phyloP scores from a whole-genome alignment of 2,329 filamentous ascomycete genomes.

The Trichoderma aggressivum region DNA sequence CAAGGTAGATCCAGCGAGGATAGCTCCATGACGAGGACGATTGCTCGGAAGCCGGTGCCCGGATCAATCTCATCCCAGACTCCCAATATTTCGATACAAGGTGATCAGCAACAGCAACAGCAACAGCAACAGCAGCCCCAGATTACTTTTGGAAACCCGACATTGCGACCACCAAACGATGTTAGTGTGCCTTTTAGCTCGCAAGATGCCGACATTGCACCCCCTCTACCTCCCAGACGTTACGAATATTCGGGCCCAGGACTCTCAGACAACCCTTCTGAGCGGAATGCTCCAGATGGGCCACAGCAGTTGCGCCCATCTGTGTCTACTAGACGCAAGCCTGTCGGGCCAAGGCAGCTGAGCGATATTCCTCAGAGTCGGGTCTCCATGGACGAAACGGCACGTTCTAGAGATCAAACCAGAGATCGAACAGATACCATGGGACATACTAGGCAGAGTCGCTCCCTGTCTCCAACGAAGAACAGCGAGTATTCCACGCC shows the following conservation, averaged over 20 bases:
- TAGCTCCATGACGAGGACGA: constrained; percentile 41
- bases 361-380: neutral
- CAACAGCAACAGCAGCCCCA: neutral
- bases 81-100: constrained; percentile 25
- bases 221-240: constrained; percentile 16
- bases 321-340: constrained; percentile 27
- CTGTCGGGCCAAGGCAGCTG: constrained; percentile 27
- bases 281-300: constrained; percentile 15
- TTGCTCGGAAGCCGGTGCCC: constrained; percentile 53
- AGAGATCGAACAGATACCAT: constrained; percentile 6
- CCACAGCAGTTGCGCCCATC: constrained; percentile 20
- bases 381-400: neutral
- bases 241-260: constrained; percentile 17
- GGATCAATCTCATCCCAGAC: constrained; percentile 29
- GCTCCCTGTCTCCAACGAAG: constrained; percentile 40
- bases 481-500: constrained; percentile 26
- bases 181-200: constrained; percentile 26
- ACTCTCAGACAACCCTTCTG: constrained; percentile 8
- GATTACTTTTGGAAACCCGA: neutral
- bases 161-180: neutral
- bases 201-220: constrained; percentile 19
- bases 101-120: neutral
- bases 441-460: constrained; percentile 13
- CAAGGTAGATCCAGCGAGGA: constrained; percentile 44
- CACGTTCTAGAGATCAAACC: neutral